Conservation (phyloP, 768 basidiomycete genomes). For the Suillus placidus region DNA sequence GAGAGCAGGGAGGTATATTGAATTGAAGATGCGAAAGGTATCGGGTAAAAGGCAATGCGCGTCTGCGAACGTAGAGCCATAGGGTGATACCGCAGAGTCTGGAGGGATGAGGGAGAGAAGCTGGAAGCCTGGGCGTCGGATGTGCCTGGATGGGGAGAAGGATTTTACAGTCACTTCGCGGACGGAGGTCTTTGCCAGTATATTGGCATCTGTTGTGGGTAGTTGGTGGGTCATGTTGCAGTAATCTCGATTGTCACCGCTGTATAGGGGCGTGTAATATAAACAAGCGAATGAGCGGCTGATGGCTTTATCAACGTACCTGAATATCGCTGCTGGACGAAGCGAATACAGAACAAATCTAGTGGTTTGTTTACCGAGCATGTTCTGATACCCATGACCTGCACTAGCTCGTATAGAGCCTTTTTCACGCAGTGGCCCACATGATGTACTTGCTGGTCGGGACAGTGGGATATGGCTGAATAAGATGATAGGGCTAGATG, state of each 20-base stretch:
- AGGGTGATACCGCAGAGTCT: conserved; percentile 23
- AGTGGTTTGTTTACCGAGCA: conserved; percentile 79
- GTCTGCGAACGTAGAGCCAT: conserved; percentile 56
- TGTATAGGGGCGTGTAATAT: conserved; percentile 30
- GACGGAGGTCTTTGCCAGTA: conserved; percentile 34
- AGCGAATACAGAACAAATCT: conserved; percentile 68
- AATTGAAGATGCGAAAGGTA: conserved; percentile 58
- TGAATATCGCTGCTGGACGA: conserved; percentile 72
- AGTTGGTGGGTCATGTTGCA: conserved; percentile 71
- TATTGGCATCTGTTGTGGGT: conserved; percentile 24
- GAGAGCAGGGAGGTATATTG: conserved; percentile 67
- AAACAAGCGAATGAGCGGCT: conserved; percentile 8
- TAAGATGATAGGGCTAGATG: conserved; percentile 58
- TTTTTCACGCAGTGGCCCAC: conserved; percentile 76
- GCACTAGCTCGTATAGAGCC: conserved; percentile 74
- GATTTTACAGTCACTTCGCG: conserved; percentile 89
- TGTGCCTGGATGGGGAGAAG: conserved; percentile 75
- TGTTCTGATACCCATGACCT: conserved; percentile 81
- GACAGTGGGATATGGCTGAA: conserved; percentile 87
- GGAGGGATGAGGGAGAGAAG: conserved; percentile 68
- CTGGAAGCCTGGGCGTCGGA: conserved; percentile 81
- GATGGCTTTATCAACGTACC: conserved; percentile 42
- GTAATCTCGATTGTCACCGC: conserved; percentile 91
- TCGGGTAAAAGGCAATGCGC: conserved; percentile 81
- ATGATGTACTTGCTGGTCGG: conserved; percentile 70